These are phyloP conservation scores for Boletus sp. DNA, from an alignment of 1,284 basidiomycete species.

Conservation along the genomic window DNA sequence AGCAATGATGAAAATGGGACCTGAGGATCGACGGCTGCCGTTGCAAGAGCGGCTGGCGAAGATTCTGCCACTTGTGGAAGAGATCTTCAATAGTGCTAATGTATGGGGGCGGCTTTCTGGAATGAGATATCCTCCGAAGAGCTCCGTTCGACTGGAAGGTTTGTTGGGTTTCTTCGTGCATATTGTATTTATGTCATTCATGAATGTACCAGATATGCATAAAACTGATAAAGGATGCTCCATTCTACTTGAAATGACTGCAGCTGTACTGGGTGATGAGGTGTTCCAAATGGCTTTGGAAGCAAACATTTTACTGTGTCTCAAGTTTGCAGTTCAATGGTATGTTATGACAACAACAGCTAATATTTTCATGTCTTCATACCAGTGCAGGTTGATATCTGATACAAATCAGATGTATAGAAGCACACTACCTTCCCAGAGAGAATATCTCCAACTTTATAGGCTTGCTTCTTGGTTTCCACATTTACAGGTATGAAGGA, in stretches of 20 bases:
- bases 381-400: not conserved
- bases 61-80: not conserved
- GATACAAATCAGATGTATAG: not conserved
- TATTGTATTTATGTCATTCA: not conserved
- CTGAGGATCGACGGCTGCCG: not conserved
- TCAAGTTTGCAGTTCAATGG: not conserved
- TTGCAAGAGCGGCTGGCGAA: not conserved
- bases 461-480: not conserved
- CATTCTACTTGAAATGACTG: not conserved
- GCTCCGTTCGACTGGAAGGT: not conserved
- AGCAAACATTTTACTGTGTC: not conserved
- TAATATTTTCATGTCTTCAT: not conserved
- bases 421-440: not conserved
- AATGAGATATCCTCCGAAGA: not conserved
- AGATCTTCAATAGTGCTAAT: not conserved
- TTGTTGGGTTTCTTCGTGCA: not conserved
- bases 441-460: not conserved
- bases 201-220: not conserved
- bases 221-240: not conserved
- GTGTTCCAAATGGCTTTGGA: not conserved
- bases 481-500: not conserved
- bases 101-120: not conserved
- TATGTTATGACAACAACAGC: not conserved
- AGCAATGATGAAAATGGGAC: not conserved
- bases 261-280: not conserved